Evolutionary conservation across 2,329 filamentous ascomycete species (phyloP), one percentile per base, ranked within the genome.

Genomic region (Penicillium concentricum): DNA sequence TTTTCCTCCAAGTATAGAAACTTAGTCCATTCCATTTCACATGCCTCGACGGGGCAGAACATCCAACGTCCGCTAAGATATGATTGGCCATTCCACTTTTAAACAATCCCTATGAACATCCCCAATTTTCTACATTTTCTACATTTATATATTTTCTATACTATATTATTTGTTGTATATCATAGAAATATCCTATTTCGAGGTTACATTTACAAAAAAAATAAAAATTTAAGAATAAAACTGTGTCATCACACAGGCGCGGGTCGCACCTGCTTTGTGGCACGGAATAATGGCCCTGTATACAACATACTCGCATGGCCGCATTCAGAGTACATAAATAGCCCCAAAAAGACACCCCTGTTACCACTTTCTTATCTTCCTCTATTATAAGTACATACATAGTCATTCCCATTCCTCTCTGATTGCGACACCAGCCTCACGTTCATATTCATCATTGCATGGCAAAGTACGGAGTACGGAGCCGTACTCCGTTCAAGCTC

Each of bases 211-310:
- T 51, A 43, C 18, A 34, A 6, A n/a, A 37, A 35, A 6, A 13
- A 26, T 4, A 50, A 30, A 50, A 6, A 44, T 18, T 34, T 48
- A 28, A 30, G 26, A 32, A 30, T 13, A 18, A 48, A 38, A 38
- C 16, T 12, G 16, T 34, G 16, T 8, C 18, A 43, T 52, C 30
- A 35, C 50, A 52, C 50, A 52, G 12, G 39, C 20, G 50, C 50
- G 41, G 50, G 50, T 52, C 41, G 39, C 41, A 52, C 50, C 49
- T 52, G 38, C 48, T 28, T 43, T 51, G 38, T 43, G 48, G 37
- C 28, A 51, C 28, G 28, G 38, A 51, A 43, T 32, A 34, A 43
- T 43, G 20, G 48, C 24, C 26, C 35, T 44, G 38, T 51, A 51
- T 34, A 46, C 44, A 46, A 34, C 44, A 24, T 46, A 44, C 38